These are phyloP conservation scores for Colletotrichum lupini DNA, from an alignment of 2,329 filamentous ascomycete genomes.

Conservation along the genomic window DNA sequence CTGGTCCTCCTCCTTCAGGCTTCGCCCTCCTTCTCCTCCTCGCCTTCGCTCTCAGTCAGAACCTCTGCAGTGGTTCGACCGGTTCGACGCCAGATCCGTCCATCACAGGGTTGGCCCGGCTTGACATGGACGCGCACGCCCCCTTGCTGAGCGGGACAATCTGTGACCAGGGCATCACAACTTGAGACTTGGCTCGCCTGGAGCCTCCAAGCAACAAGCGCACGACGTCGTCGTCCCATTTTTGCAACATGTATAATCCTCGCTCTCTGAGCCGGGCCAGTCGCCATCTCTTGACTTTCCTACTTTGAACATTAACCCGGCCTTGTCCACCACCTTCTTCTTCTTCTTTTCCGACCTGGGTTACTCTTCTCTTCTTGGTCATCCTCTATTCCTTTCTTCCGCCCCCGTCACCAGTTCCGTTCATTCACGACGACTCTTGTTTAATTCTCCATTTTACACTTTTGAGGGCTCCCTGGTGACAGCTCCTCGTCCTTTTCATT, in stretches of 20 bases:
- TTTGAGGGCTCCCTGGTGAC: constrained; percentile 32
- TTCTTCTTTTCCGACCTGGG: background rate
- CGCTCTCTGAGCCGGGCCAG: constrained; percentile 2
- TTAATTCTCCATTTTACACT: background rate
- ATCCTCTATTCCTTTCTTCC: background rate
- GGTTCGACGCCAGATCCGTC: constrained; percentile 17
- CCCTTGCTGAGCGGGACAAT: constrained; percentile 26
- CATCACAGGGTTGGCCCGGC: constrained; percentile 14
- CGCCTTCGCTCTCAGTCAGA: constrained; percentile 6
- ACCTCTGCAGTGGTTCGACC: constrained; percentile 23
- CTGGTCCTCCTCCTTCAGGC: background rate
- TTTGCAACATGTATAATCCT: constrained; percentile 35
- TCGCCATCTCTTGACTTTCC: constrained; percentile 20
- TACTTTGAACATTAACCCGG: constrained; percentile 32
- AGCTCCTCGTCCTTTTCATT: constrained; percentile 27
- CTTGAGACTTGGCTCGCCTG: constrained; percentile 33
- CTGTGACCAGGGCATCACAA: constrained; percentile 35
- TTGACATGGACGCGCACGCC: constrained; percentile 33
- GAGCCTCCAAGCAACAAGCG: constrained; percentile 32
- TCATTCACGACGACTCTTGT: constrained; percentile 15
- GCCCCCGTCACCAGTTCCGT: constrained; percentile 2
- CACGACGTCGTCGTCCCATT: constrained; percentile 35
- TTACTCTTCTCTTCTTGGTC: constrained; percentile 24
- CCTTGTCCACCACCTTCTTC: background rate
- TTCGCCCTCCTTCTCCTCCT: background rate